Evolutionary conservation across 2,329 filamentous ascomycete species (phyloP), one percentile per base, ranked within the genome.

Genomic region (Cercospora sojina): DNA sequence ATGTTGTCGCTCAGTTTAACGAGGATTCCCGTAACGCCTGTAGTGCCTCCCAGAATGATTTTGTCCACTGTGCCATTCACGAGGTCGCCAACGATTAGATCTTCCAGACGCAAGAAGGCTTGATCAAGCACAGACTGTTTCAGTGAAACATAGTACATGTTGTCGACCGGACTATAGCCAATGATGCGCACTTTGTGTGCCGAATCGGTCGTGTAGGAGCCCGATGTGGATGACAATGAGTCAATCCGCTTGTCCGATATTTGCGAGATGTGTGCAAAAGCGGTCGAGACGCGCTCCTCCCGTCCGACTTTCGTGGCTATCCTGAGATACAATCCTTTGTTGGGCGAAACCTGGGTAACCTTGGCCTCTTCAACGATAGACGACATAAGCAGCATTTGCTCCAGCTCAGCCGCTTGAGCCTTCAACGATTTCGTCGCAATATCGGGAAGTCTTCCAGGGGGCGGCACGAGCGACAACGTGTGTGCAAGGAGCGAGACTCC

Each of bases 261-360:
- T 70, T 91, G 88, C 0, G 95, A 99, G 70, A 99, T 96, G 78
- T 99, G 95, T 23, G 96, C 93, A 75, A 97, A 99, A 92, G 75
- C 74, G 12, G 56, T 65, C 7, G 59, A 27, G 8, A 51, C 20
- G n/a, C 64, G 62, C 18, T 67, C 60, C 10, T 67, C 64, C 3
- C 62, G 64, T 5, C 62, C 62, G 29, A 49, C 51, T 13, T 67
- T 62, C n/a, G 25, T 53, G n/a, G 87, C 83, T 27, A 94, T 80
- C 71, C 91, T 87, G 16, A 93, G 84, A 74, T 96, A 97, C 2
- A 97, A 83, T 62, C 95, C 96, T 67, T 94, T 86, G 3, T 89
- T 88, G 5, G 88, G 83, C 71, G 96, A 91, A 2, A 97, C 92
- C 71, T 90, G 90, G 62, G 88, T 86, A 7, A 99, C 88, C 41